Base-by-base conservation (phyloP, 495 filamentous ascomycete species). In the Neurospora pannonica region DNA sequence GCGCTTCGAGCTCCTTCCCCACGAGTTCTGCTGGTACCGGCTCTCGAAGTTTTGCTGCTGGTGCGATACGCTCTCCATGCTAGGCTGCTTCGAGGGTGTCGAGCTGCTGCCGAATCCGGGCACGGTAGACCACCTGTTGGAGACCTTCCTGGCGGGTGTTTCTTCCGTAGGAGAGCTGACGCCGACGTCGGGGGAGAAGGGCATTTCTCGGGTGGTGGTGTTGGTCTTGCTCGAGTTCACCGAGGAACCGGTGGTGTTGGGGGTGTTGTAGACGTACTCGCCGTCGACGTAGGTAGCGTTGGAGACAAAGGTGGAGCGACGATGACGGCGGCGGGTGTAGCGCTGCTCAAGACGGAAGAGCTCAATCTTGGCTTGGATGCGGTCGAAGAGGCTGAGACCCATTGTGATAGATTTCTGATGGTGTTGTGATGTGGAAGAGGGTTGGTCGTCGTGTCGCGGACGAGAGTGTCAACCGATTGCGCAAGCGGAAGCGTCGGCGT, bases 271-370 rank as follows among this genome's bases (percentile, higher is more conserved):
- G 79, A 97, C 87, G 84, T 96, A 98, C 84, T 98, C 95, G 81
- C 94, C 94, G 81, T 97, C 92, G 77, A 97, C 91, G 81, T 98
- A 98, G 79, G 91, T 88, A 28, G 93, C 95, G 77, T 93, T 93
- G 74, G 89, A 91, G 81, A 92, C 89, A 83, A 97, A 97, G 74
- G 91, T 94, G 72, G 89, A 93, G 84, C 94, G 93, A 75, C 94
- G 90, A 72, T 87, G 80, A 77, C 93, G 92, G 81, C 93, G 91
- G 78, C 90, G 91, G 40, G 93, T 95, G 85, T 98, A 98, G 69
- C 93, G 90, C 83, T 97, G 92, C 84, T 98, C 94, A 74, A 98
- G 90, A 38, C 93, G 92, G 87, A 94, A 96, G 78, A 97, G 89
- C 87, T 97, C 93, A 76, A 94, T 86, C 85, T 91, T 89, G 71